Base-by-base conservation (phyloP, 2,329 filamentous ascomycete genomes). In the Arthrinium phaeospermum region DNA sequence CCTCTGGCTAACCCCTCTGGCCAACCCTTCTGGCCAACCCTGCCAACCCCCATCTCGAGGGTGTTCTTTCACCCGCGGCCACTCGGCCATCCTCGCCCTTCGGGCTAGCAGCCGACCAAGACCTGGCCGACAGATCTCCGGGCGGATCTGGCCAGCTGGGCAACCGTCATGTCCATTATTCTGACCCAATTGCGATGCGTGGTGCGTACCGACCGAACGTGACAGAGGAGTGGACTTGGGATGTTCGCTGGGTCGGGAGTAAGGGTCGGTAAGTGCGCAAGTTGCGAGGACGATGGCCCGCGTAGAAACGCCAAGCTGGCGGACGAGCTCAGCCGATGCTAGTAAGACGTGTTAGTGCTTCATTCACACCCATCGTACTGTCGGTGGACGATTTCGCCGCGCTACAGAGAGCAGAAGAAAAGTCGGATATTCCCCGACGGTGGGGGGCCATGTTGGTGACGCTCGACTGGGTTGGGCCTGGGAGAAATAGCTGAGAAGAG, bases 51-150 rank as follows among this genome's bases (percentile, higher is more conserved):
- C 19, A 24, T 19, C 41, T 13, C 7, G 3, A 47, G 67, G 41
- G 14, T 30, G 13, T 46, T 47, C n/a, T 46, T 68, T 68, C 41
- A 46, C 22, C 67, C 67, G 41, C n/a, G 22, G 3, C 14, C 67
- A 46, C 6, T 47, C 41, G 67, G 27, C 6, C 45, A 7, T 34
- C 12, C 13, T 34, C 7, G 44, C 67, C 12, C 2, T 47, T 47
- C 45, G 67, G 67, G 67, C 67, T 68, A 68, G 67, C 4, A n/a
- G 45, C 27, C 67, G 45, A 47, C 67, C 5, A 68, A 47, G 16
- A 3, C 45, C 41, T 12, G 45, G 27, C 67, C 24, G n/a, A 34
- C n/a, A 7, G 4, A 47, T 30, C 19, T 49, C 46, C 46, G 46
- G 19, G 7, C 24, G 6, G 22, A 19, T 46, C 41, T 47, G 4